phyloP scores from a whole-genome alignment of 2,329 filamentous ascomycete species.

The Diaporthe citri region DNA sequence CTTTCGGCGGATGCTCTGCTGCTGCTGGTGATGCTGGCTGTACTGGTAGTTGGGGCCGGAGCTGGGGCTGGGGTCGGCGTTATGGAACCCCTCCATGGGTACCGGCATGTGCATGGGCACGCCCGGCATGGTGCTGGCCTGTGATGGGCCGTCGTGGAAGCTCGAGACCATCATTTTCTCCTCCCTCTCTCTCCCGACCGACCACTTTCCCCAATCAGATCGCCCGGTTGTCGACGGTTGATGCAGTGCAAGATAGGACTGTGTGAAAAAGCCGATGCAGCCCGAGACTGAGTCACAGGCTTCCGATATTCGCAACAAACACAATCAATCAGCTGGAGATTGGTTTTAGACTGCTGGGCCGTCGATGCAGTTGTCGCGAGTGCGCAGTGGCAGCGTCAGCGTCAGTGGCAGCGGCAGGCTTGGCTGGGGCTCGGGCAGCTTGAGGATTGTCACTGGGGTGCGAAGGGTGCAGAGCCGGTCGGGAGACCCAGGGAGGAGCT shows the following conservation, averaged over 20 bases:
- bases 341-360: background rate
- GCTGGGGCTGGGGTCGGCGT: slow-evolving; percentile 20
- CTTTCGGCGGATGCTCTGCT: slow-evolving; percentile 58
- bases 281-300: slow-evolving; percentile 29
- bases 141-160: slow-evolving; percentile 34
- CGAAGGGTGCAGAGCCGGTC: slow-evolving; percentile 1
- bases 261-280: slow-evolving; percentile 21
- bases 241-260: slow-evolving; percentile 5
- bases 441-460: slow-evolving; percentile 14
- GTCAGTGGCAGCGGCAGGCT: slow-evolving; percentile 24
- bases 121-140: slow-evolving; percentile 27
- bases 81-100: slow-evolving; percentile 30
- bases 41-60: slow-evolving; percentile 19
- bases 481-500: slow-evolving; percentile 7
- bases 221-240: background rate
- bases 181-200: background rate
- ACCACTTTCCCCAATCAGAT: slow-evolving; percentile 28
- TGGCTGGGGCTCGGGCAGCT: slow-evolving; percentile 1
- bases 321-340: background rate
- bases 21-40: slow-evolving; percentile 38
- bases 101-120: slow-evolving; percentile 37
- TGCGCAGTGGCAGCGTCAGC: slow-evolving; percentile 24
- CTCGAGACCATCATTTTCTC: slow-evolving; percentile 38
- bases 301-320: slow-evolving; percentile 5
- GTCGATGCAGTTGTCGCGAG: slow-evolving; percentile 33